phyloP scores from a whole-genome alignment of 139 green algal species.

The Chlorella sp. region DNA sequence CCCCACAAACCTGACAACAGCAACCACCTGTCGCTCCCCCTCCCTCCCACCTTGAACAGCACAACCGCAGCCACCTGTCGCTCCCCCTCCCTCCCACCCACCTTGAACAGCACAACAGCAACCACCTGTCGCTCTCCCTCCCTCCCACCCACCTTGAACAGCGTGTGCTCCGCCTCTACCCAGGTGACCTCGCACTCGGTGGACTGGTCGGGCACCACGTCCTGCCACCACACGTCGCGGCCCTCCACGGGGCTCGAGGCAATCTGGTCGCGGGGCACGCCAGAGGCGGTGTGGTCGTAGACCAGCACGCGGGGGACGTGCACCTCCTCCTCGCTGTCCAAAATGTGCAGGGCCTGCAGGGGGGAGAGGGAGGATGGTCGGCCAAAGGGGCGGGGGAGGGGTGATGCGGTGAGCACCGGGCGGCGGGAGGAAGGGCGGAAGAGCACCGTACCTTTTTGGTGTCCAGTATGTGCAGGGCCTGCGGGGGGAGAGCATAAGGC shows the following conservation, averaged over 20 bases:
- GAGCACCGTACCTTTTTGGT: too few species aligned
- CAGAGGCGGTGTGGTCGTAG: constrained; percentile 72
- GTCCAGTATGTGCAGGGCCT: neutral
- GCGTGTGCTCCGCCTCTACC: constrained; percentile 90
- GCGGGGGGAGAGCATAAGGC: too few species aligned
- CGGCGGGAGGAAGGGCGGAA: neutral
- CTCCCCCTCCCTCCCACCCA: neutral
- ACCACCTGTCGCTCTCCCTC: neutral
- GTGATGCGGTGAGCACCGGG: neutral
- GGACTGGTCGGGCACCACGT: constrained; percentile 69
- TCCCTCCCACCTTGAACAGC: neutral
- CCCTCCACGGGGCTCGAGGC: constrained; percentile 12
- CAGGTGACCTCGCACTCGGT: constrained; percentile 82
- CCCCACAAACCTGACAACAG: too few species aligned
- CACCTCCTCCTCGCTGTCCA: constrained; percentile 44
- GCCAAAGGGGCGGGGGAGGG: neutral
- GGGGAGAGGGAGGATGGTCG: neutral
- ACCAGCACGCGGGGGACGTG: constrained; percentile 70
- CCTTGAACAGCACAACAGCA: neutral
- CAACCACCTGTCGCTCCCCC: neutral
- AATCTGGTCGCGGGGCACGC: constrained; percentile 15
- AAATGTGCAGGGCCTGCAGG: constrained; percentile 40
- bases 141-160: constrained; percentile 85
- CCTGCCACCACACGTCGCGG: constrained; percentile 89
- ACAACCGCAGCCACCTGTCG: neutral